phyloP scores from a whole-genome alignment of 148 eudicot genomes.

The Vaccinium darrowii region DNA sequence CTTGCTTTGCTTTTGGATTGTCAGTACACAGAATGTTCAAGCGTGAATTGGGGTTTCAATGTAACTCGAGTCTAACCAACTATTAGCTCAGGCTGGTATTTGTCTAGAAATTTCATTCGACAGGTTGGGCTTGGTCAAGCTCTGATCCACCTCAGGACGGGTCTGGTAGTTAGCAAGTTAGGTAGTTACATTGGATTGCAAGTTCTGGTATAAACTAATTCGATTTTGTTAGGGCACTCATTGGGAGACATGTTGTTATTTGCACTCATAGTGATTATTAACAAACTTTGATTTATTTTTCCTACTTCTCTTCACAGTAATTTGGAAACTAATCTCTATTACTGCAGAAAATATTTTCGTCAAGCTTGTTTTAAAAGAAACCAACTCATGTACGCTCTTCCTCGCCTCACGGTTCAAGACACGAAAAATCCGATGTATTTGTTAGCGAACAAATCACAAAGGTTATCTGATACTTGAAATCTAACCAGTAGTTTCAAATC shows the following conservation, averaged over 20 bases:
- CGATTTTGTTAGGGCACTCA: neutral
- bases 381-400: too few relatives aligned
- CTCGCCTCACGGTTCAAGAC: too few relatives aligned
- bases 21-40: neutral
- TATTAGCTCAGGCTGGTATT: neutral
- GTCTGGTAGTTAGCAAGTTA: conserved; percentile 2
- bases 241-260: neutral
- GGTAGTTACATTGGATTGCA: neutral
- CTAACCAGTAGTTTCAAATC: too few relatives aligned
- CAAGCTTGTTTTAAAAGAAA: too few relatives aligned
- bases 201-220: neutral
- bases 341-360: too few relatives aligned
- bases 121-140: neutral
- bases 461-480: too few relatives aligned
- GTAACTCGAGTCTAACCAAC: neutral
- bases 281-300: too few relatives aligned
- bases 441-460: too few relatives aligned
- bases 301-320: too few relatives aligned
- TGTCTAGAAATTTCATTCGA: neutral
- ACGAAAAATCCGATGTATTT: too few relatives aligned
- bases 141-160: neutral
- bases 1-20: neutral
- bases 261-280: too few relatives aligned
- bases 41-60: neutral
- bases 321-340: too few relatives aligned